These are phyloP conservation scores for Termitomyces sp. DNA, from an alignment of 768 basidiomycete genomes.

Conservation along the genomic window DNA sequence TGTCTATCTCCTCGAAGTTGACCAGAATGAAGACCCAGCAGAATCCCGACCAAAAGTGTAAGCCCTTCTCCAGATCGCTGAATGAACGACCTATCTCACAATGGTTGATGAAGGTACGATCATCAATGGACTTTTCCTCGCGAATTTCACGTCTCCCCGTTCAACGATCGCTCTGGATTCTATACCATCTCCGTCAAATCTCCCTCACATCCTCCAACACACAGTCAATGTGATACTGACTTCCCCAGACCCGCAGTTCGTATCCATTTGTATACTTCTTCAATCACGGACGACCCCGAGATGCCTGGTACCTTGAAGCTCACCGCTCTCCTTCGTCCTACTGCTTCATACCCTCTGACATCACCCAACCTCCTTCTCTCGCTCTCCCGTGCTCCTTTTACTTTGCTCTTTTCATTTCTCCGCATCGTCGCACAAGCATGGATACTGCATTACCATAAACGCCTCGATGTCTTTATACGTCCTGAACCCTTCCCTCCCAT, in stretches of 20 bases:
- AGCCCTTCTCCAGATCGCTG: neutral
- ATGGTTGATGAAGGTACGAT: slow-evolving; percentile 33
- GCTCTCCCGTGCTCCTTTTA: neutral
- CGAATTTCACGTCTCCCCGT: slow-evolving; percentile 72
- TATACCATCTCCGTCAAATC: slow-evolving; percentile 51
- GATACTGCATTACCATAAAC: slow-evolving; percentile 53
- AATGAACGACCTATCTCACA: neutral
- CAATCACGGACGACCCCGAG: neutral
- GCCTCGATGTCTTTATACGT: slow-evolving; percentile 48
- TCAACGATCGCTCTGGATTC: slow-evolving; percentile 64
- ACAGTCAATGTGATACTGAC: neutral
- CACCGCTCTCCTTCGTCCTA: neutral
- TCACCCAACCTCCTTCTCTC: slow-evolving; percentile 11
- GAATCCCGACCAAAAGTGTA: slow-evolving; percentile 9
- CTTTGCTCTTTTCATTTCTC: slow-evolving; percentile 47
- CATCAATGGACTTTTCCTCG: slow-evolving; percentile 64
- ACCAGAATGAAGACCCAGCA: slow-evolving; percentile 34
- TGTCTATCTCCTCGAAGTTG: slow-evolving; percentile 46
- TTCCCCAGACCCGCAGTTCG: neutral
- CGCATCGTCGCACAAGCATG: slow-evolving; percentile 61
- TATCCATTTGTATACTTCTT: neutral
- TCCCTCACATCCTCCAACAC: slow-evolving; percentile 34
- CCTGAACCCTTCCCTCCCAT: slow-evolving; percentile 45
- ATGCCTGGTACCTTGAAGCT: neutral
- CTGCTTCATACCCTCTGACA: neutral